Percentiles rank a stretch among this genome's conserved stretches.
phyloP scores from a whole-genome alignment of 129 eudicot genomes.

The Scalesia atractyloides region DNA sequence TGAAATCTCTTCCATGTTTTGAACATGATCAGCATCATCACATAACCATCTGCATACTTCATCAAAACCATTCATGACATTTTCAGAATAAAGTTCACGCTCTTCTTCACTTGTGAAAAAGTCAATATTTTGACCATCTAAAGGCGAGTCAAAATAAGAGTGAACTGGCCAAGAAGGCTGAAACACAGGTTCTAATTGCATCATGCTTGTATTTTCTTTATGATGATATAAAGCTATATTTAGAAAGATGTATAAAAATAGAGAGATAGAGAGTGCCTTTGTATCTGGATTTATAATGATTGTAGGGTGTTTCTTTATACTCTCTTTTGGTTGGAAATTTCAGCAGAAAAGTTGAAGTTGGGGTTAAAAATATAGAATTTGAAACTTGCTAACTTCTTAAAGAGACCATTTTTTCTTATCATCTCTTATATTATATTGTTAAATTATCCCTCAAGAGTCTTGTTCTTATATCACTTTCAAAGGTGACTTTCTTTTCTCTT shows the following conservation, averaged over 20 bases:
- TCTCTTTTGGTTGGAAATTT: slow-evolving; percentile 9
- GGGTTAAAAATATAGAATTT: background rate
- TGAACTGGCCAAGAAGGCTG: slow-evolving; percentile 47
- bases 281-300: slow-evolving; percentile 17
- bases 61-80: slow-evolving; percentile 29
- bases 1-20: slow-evolving; percentile 32
- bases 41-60: slow-evolving; percentile 48
- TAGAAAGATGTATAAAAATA: slow-evolving; percentile 1
- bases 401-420: slow-evolving; percentile 3
- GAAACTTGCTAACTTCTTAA: slow-evolving; percentile 22
- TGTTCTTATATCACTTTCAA: slow-evolving; percentile 1
- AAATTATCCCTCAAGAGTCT: slow-evolving; percentile 25
- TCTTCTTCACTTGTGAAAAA: slow-evolving; percentile 9
- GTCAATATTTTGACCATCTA: slow-evolving; percentile 26
- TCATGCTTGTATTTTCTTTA: slow-evolving; percentile 26
- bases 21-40: slow-evolving; percentile 45
- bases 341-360: slow-evolving; percentile 25
- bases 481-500: slow-evolving; percentile 20
- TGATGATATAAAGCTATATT: slow-evolving; percentile 5
- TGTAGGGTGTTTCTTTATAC: slow-evolving; percentile 22
- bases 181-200: slow-evolving; percentile 44
- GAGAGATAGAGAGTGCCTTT: slow-evolving; percentile 10
- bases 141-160: slow-evolving; percentile 25
- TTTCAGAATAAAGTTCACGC: slow-evolving; percentile 30
- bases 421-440: slow-evolving; percentile 20